Evolutionary conservation across 805 yeast genomes (phyloP), one percentile per base, ranked within the genome.

Genomic region (Barnettozyma pratensis): DNA sequence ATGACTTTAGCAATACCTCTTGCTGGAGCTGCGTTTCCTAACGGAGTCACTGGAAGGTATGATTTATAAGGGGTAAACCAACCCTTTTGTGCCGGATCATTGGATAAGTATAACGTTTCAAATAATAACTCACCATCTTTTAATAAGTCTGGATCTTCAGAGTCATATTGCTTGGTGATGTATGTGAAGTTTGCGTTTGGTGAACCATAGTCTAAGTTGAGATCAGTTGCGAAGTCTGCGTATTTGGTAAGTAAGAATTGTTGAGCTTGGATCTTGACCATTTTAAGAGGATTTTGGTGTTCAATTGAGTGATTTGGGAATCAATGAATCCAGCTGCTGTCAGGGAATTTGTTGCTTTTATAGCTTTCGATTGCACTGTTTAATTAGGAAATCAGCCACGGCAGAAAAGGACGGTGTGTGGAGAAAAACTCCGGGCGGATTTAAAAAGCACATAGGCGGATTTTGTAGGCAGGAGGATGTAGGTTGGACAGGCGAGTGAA

Each of bases 41-140:
- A 62, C 30, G 78, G 75, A 4, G 60, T 56, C 19, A 63, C 62
- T 39, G 56, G 56, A 6, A 63, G 56, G 51, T 65, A 64, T 42
- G 68, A 63, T 43, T 60, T 66, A 19, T 53, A 51, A 11, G 66
- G 55, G 2, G 68, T 54, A 51, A 79, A 79, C 81, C 84, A 78
- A 44, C 71, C 70, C 59, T 81, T 77, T 56, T 79, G 82, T 14
- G 83, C 77, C n/a, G 85, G 85, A 57, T 81, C 85, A 54, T 81
- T 76, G 19, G 85, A 77, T 8, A 80, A 52, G 49, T 72, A 74
- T 36, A 73, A 53, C 1, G 68, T 59, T 58, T 79, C 72, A 27
- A 78, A 60, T 11, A 75, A 57, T 9, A 80, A 39, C 43, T 77
- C 73, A 42, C 70, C 73, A 2, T 65, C 69, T 41, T 64, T 54